Evolutionary conservation across 1,284 basidiomycete genomes (phyloP).

Genomic region (Polyporus tsugae): DNA sequence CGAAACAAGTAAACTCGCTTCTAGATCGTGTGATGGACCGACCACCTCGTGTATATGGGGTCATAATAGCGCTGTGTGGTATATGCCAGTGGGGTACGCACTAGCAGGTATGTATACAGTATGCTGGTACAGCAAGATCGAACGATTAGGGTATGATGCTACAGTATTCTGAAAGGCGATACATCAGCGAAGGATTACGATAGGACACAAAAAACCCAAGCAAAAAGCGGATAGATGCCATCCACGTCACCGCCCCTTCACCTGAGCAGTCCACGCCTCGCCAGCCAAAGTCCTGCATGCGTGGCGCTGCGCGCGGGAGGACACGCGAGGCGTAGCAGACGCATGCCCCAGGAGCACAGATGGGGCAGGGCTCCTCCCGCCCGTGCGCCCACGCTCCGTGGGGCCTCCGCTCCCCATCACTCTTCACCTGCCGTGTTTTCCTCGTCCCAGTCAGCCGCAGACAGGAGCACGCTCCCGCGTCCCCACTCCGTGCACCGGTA

Average conservation of each 20-base stretch:
- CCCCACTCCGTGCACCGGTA: neutral
- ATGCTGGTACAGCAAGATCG: neutral
- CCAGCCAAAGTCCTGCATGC: neutral
- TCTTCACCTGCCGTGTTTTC: conserved; percentile 3
- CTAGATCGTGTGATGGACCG: neutral
- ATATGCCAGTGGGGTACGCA: neutral
- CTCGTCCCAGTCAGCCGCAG: conserved; percentile 1
- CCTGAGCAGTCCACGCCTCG: neutral
- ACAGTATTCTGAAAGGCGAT: neutral
- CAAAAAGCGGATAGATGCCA: neutral
- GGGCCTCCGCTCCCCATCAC: conserved; percentile 3
- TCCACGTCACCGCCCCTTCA: conserved; percentile 6
- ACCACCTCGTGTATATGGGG: neutral
- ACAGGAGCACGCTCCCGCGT: neutral
- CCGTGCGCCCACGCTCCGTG: neutral
- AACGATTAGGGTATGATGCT: neutral
- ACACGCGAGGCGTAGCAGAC: conserved; percentile 8
- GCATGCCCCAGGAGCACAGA: neutral
- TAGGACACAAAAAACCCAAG: neutral
- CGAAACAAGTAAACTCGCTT: neutral
- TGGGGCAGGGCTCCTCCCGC: neutral
- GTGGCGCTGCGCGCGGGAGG: conserved; percentile 7
- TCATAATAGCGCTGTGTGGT: neutral
- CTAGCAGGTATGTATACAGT: conserved; percentile 1
- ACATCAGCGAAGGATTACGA: neutral